A percentile compares a stretch with the other conserved stretches of the same genome.
These are phyloP conservation scores for Sphagnum contortum DNA, from an alignment of 225 moss, liverwort and hornwort genomes.

Conservation along the genomic window DNA sequence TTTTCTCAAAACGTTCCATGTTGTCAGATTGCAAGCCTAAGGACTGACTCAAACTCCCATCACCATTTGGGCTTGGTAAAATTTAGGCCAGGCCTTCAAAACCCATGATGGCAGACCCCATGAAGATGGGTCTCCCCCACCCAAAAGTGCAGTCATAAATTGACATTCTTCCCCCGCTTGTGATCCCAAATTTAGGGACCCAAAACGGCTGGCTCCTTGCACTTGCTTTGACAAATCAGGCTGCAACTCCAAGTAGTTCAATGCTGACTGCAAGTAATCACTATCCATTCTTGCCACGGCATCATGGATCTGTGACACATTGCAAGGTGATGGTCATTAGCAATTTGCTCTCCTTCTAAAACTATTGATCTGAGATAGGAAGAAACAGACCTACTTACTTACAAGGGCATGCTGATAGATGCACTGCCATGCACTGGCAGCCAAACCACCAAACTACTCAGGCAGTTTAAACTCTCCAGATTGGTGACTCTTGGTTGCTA, in stretches of 20 bases:
- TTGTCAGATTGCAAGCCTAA: conserved; percentile 70
- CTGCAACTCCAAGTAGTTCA: conserved; percentile 72
- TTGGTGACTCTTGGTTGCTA: too few relatives aligned
- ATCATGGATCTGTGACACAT: conserved; percentile 42
- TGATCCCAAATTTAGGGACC: conserved; percentile 85
- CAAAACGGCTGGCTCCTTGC: conserved; percentile 66
- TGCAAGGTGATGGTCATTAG: too few relatives aligned
- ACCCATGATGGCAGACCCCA: conserved; percentile 83
- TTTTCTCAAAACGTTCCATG: conserved; percentile 51
- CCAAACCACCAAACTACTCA: too few relatives aligned
- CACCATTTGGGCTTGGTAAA: conserved; percentile 48
- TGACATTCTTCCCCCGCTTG: conserved; percentile 92
- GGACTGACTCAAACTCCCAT: conserved; percentile 72
- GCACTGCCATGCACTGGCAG: too few relatives aligned
- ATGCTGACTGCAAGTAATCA: conserved; percentile 75
- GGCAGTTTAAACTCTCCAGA: too few relatives aligned
- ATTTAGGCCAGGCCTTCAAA: conserved; percentile 77
- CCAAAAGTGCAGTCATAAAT: conserved; percentile 90
- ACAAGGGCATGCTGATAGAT: too few relatives aligned
- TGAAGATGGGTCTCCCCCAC: conserved; percentile 86
- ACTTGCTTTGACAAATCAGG: conserved; percentile 51
- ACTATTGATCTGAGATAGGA: too few relatives aligned
- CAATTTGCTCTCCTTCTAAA: too few relatives aligned
- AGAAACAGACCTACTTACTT: too few relatives aligned
- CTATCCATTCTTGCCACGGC: conserved; percentile 63